Percentiles rank a stretch among this genome's conserved stretches.
Evolutionary conservation across 768 basidiomycete species (phyloP).

Genomic region (Cystofilobasidium bisporidii): DNA sequence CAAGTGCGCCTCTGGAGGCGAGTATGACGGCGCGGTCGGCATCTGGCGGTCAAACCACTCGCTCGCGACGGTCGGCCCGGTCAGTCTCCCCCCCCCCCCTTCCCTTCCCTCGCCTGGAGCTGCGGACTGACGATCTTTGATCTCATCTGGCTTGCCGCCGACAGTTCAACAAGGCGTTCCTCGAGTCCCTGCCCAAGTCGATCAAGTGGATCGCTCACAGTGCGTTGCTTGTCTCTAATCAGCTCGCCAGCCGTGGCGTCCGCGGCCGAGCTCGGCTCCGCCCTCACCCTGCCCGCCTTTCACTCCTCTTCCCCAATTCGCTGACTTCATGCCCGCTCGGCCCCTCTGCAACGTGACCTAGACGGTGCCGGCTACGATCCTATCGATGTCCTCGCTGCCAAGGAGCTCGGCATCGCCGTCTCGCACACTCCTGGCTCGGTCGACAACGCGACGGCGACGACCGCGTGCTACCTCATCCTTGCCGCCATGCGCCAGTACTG

Average conservation of each 20-base stretch:
- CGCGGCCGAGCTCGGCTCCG: neutral
- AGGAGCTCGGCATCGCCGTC: slow-evolving; percentile 58
- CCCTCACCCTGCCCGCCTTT: no score
- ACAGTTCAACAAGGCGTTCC: slow-evolving; percentile 67
- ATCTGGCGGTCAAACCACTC: slow-evolving; percentile 52
- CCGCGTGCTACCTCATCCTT: slow-evolving; percentile 71
- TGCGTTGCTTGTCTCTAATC: neutral
- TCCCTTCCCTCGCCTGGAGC: neutral
- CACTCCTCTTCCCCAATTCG: no score
- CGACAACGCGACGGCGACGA: slow-evolving; percentile 82
- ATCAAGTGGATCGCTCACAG: slow-evolving; percentile 81
- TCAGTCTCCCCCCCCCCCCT: neutral
- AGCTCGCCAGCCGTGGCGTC: neutral
- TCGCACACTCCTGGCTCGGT: slow-evolving; percentile 87
- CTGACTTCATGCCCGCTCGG: neutral
- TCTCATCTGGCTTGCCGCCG: slow-evolving; percentile 39
- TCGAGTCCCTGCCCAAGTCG: slow-evolving; percentile 55
- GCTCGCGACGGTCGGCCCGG: slow-evolving; percentile 6
- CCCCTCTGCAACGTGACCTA: neutral
- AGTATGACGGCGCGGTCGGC: slow-evolving; percentile 61
- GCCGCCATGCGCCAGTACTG: slow-evolving; percentile 67
- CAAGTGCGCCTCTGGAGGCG: slow-evolving; percentile 55
- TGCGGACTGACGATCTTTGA: neutral
- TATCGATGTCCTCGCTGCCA: slow-evolving; percentile 67
- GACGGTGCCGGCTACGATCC: slow-evolving; percentile 86